phyloP scores from a whole-genome alignment of 148 eudicot species.

The Chenopodium suecicum region DNA sequence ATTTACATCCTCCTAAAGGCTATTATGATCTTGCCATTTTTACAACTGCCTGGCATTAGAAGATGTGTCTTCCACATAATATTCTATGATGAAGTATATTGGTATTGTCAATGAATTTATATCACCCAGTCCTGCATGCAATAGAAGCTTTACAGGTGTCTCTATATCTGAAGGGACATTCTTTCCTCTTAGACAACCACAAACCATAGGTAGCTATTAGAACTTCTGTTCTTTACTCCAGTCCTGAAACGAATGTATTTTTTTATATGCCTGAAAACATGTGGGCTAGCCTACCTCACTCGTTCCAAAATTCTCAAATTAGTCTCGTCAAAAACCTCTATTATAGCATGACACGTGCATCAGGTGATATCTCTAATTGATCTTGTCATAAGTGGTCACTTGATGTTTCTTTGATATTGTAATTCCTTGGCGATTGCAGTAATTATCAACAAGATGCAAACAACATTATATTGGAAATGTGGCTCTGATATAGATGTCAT shows the following conservation, averaged over 20 bases:
- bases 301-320: not conserved
- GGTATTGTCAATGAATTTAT: not conserved
- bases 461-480: not conserved
- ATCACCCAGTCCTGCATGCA: not conserved
- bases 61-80: not conserved
- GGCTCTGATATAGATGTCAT: no score
- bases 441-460: not conserved
- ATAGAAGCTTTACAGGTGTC: not conserved
- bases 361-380: not conserved
- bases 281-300: not conserved
- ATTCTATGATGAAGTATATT: no score
- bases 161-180: not conserved
- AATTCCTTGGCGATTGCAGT: not conserved
- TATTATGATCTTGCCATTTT: not conserved
- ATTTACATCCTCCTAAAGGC: not conserved
- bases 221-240: not conserved
- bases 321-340: not conserved
- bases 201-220: not conserved
- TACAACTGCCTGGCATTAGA: not conserved
- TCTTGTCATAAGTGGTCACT: not conserved
- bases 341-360: not conserved
- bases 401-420: not conserved
- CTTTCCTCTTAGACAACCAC: not conserved
- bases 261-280: not conserved
- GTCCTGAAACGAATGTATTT: not conserved